These are phyloP conservation scores for Kwoniella sp. DNA, from an alignment of 768 basidiomycete species.

Conservation along the genomic window DNA sequence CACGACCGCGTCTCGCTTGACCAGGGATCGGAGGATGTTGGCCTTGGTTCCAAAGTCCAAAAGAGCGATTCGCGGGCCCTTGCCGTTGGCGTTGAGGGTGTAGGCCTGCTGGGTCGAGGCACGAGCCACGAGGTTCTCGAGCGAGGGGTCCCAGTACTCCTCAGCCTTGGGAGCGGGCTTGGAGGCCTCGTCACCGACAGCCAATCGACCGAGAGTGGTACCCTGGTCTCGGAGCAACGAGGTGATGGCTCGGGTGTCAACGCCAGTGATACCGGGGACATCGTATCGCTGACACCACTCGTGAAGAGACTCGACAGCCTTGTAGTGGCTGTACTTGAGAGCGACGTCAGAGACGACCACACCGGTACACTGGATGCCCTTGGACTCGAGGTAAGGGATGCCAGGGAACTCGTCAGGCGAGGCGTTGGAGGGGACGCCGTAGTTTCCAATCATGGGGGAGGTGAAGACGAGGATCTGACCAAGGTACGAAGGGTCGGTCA, in stretches of 20 bases:
- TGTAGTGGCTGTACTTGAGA: slow-evolving; percentile 89
- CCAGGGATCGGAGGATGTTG: slow-evolving; percentile 88
- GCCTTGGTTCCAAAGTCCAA: slow-evolving; percentile 97
- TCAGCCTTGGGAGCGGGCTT: slow-evolving; percentile 59
- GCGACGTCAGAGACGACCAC: slow-evolving; percentile 93
- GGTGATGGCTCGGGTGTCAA: slow-evolving; percentile 96
- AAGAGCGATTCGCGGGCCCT: slow-evolving; percentile 82
- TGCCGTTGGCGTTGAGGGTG: slow-evolving; percentile 73
- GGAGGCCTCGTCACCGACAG: slow-evolving; percentile 67
- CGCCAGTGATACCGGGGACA: slow-evolving; percentile 90
- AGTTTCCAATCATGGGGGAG: slow-evolving; percentile 96
- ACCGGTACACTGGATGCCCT: slow-evolving; percentile 82
- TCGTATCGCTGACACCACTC: slow-evolving; percentile 87
- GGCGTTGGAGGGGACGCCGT: slow-evolving; percentile 81
- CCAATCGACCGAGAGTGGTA: slow-evolving; percentile 87
- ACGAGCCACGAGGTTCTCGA: slow-evolving; percentile 89
- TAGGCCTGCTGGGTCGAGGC: slow-evolving; percentile 81
- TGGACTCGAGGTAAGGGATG: slow-evolving; percentile 75
- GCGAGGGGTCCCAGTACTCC: slow-evolving; percentile 91
- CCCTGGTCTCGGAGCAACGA: slow-evolving; percentile 90
- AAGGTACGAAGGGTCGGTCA: slow-evolving; percentile 99
- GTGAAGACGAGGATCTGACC: slow-evolving; percentile 99
- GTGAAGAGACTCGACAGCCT: slow-evolving; percentile 84
- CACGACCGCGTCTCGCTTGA: slow-evolving; percentile 83
- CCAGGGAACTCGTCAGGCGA: slow-evolving; percentile 57